Base-by-base conservation (phyloP, 1,139 yeast genomes). In the Candida pseudoviswanathii region DNA sequence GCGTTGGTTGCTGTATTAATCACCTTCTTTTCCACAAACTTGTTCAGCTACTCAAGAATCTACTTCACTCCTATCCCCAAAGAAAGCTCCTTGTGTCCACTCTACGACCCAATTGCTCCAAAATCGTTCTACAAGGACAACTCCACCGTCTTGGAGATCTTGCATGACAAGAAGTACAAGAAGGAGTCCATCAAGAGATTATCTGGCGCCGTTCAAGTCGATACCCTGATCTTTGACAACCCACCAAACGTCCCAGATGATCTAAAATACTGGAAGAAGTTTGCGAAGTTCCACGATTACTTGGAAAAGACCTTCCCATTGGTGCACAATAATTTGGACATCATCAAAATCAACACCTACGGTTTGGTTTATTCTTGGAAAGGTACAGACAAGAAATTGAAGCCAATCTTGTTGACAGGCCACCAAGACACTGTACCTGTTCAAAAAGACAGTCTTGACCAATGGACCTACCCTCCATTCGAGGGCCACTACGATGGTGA, bases 351-450 rank as follows among this genome's bases (percentile, higher is more conserved):
- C 46, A 88, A 89, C 60, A 77, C 81, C 34, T 79, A 82, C 27
- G 94, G 91, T 0, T 69, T 89, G 51, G 77, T 89, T 16, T 82
- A 75, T 61, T 78, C 84, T 27, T 85, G 89, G 86, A 68, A 80
- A 55, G 96, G 96, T 24, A 61, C 79, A 0, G 68, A 83, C 51
- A 44, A 45, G 8, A 52, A 60, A 2, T 70, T 85, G 58, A 83
- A 85, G 62, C 96, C 96, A 4, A 56, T 85, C 10, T 62, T 89
- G 64, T 70, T 88, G 41, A 78, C 85, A 66, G 91, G 94, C 2
- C 96, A 89, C 65, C 89, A 84, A 63, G 96, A 89, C 61, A 89
- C 86, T 3, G 96, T 89, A 10, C 96, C 96, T 0, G 88, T 88
- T 11, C 84, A 83, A 58, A 64, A 68, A 29, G 83, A 73, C 26